Conservation (phyloP, 192 early-diverging fungal species). For the Coemansia sp. region DNA sequence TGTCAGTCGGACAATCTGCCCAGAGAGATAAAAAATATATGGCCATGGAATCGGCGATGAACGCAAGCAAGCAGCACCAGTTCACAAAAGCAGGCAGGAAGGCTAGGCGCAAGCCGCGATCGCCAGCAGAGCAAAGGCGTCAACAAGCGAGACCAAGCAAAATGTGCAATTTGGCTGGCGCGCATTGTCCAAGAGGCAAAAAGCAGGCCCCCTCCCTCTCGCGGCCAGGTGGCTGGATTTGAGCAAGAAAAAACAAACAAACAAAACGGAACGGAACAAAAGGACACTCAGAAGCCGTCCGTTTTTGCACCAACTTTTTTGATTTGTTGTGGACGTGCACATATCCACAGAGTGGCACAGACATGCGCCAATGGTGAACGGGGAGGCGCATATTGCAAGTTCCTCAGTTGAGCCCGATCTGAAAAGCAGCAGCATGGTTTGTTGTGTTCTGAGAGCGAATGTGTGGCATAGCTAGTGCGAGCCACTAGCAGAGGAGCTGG, state of each 20-base stretch:
- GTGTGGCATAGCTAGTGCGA: neutral
- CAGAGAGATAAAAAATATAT: no score
- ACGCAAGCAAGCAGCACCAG: neutral
- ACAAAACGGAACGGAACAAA: neutral
- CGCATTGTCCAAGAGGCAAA: neutral
- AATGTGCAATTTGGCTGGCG: neutral
- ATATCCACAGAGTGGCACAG: neutral
- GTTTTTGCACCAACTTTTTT: no score
- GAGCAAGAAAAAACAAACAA: neutral
- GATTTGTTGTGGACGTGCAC: neutral
- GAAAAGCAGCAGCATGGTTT: neutral
- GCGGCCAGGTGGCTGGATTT: neutral
- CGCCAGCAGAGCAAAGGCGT: neutral
- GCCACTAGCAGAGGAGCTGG: neutral
- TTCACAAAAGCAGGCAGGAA: neutral
- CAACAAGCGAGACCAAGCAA: neutral
- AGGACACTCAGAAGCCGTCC: neutral
- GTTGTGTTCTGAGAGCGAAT: neutral
- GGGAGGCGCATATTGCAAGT: no score
- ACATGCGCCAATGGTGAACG: neutral
- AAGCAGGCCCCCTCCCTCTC: neutral
- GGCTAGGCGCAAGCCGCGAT: neutral
- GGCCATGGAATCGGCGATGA: conserved; percentile 5
- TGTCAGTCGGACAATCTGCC: neutral
- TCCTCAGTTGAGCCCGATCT: neutral